Base-by-base conservation (phyloP, 768 basidiomycete species). In the Pisolithus orientalis region DNA sequence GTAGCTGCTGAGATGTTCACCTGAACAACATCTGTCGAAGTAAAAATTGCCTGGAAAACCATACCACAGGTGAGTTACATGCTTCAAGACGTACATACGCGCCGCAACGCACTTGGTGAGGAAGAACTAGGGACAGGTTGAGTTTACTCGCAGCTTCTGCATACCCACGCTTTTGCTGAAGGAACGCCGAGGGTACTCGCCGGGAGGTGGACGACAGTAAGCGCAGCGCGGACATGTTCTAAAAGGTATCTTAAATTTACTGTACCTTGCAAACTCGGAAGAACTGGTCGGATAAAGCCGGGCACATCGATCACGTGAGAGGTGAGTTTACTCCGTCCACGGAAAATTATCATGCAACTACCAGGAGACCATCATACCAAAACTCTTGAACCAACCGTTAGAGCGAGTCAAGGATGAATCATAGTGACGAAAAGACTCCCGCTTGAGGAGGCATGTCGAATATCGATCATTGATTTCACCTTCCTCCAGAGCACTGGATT, bases 1-100 rank as follows among this genome's bases (percentile, higher is more conserved):
- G 91, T 85, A 50, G 85, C 90, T 39, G 94, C 96, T 34, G 94
- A 75, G 62, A 97, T 75, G 75, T 97, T 97, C 60, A 99, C 95
- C 72, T 98, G 95, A 21, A 90, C 83, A 53, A 97, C 95, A 70
- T 94, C 94, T 61, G 83, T 70, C 24, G 94, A 93, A 54, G 80
- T 83, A 81, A 84, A 97, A 70, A 99, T 84, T 50, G 94, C 77
- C 95, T 99, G 64, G 29, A 59, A 29, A 43, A 38, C 47, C 56
- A 37, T 44, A 28, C 29, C 2, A 17, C 7, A 4, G n/a, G 27
- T 13, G 21, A 39, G 53, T 40, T 44, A 55, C 65, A 29, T 50
- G 37, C 37, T 52, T 52, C 59, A 59, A 47, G 39, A 53, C 44
- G 38, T 25, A 40, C 45, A 39, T 29, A 38, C 25, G 47, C 46